phyloP scores from a whole-genome alignment of 116 monocot genomes.

The Posidonia oceanica region DNA sequence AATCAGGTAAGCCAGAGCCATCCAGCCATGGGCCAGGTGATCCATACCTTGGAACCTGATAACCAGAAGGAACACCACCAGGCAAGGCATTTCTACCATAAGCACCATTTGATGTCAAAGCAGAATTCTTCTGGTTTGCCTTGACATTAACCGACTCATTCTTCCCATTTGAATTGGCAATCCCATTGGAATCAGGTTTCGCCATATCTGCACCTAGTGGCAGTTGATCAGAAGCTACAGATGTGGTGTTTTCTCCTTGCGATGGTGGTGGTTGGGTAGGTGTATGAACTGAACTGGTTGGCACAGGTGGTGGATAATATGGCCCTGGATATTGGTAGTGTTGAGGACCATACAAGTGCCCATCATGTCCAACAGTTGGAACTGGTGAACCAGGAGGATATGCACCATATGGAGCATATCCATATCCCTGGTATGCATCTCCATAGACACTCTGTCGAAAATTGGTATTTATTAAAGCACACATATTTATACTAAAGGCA shows the following conservation, averaged over 20 bases:
- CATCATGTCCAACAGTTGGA: constrained; percentile 55
- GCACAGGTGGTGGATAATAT: constrained; percentile 42
- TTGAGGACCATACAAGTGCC: constrained; percentile 58
- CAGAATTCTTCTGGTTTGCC: constrained; percentile 30
- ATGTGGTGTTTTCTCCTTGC: constrained; percentile 21
- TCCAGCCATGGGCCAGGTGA: constrained; percentile 60
- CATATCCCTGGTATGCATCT: constrained; percentile 66
- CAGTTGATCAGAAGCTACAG: constrained; percentile 30
- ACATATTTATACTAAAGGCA: not conserved
- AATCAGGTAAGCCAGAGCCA: constrained; percentile 27
- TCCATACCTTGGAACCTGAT: constrained; percentile 35
- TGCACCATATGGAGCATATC: constrained; percentile 63
- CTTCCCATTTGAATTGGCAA: constrained; percentile 26
- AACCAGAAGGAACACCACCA: constrained; percentile 30
- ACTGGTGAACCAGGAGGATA: constrained; percentile 58
- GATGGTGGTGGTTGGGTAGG: constrained; percentile 20
- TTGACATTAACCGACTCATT: constrained; percentile 14
- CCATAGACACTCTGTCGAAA: constrained; percentile 64
- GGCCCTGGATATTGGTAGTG: constrained; percentile 53
- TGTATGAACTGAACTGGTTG: constrained; percentile 13
- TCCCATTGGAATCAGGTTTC: constrained; percentile 32
- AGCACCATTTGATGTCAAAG: constrained; percentile 22
- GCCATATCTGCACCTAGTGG: constrained; percentile 25
- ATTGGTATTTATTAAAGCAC: not conserved
- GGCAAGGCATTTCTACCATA: constrained; percentile 25